Conservation (phyloP, 2,329 filamentous ascomycete species). For the Colletotrichum nymphaeae region DNA sequence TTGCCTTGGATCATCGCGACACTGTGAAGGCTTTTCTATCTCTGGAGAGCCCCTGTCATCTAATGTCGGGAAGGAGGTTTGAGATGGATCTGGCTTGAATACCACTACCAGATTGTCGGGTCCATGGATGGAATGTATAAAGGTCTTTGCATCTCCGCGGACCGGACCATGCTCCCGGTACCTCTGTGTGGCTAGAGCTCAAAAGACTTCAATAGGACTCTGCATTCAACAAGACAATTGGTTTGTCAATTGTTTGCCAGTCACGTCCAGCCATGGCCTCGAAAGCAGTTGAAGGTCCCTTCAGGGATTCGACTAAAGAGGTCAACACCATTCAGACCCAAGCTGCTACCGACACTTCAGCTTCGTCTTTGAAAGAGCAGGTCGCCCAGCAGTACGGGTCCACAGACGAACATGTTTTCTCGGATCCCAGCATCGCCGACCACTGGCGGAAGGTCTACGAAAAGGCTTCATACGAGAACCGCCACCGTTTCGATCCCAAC, state of each 20-base stretch:
- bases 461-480: conserved; percentile 68
- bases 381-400: conserved; percentile 43
- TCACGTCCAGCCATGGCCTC: conserved; percentile 19
- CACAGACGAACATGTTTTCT: conserved; percentile 56
- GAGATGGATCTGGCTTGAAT: background rate
- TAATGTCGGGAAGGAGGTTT: background rate
- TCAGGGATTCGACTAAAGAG: conserved; percentile 27
- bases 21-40: background rate
- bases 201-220: background rate
- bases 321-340: conserved; percentile 15
- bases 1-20: conserved; percentile 24
- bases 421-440: conserved; percentile 62
- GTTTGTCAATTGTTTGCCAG: conserved; percentile 3
- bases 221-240: background rate
- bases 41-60: background rate
- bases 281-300: background rate
- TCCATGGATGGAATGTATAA: conserved; percentile 22
- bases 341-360: conserved; percentile 15
- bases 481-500: conserved; percentile 68
- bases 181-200: background rate
- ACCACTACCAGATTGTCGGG: conserved; percentile 17
- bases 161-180: background rate
- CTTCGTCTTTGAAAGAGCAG: conserved; percentile 23
- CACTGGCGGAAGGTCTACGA: conserved; percentile 66
- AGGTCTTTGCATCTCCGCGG: conserved; percentile 31